These are phyloP conservation scores for Polychaeton citri DNA, from an alignment of 2,329 filamentous ascomycete genomes.

Conservation along the genomic window DNA sequence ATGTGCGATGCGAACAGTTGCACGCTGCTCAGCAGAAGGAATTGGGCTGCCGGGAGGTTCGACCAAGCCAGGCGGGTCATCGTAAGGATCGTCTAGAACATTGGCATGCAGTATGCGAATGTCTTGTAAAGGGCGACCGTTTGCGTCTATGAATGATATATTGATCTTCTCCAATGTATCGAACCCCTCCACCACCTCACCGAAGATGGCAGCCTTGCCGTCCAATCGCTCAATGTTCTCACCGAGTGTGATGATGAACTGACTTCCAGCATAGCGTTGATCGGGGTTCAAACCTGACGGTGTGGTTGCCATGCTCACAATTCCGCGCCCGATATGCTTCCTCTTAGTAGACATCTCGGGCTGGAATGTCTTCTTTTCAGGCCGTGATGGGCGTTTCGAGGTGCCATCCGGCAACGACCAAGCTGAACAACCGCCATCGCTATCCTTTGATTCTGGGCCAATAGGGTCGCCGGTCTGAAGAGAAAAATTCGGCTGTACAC, in stretches of 20 bases:
- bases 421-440: slow-evolving; percentile 85
- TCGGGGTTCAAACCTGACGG: slow-evolving; percentile 65
- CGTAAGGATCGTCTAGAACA: slow-evolving; percentile 80
- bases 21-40: slow-evolving; percentile 72
- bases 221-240: slow-evolving; percentile 84
- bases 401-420: slow-evolving; percentile 66
- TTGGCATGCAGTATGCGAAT: slow-evolving; percentile 90
- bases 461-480: slow-evolving; percentile 94
- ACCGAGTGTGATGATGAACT: slow-evolving; percentile 86
- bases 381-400: slow-evolving; percentile 49
- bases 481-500: slow-evolving; percentile 86
- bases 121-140: slow-evolving; percentile 78
- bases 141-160: slow-evolving; percentile 70
- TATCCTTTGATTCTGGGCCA: slow-evolving; percentile 68
- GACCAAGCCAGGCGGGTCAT: slow-evolving; percentile 62
- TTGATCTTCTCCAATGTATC: slow-evolving; percentile 92
- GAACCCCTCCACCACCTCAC: slow-evolving; percentile 90
- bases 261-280: slow-evolving; percentile 68
- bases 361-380: slow-evolving; percentile 41
- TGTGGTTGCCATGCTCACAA: slow-evolving; percentile 94
- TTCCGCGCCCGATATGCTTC: slow-evolving; percentile 79
- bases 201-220: slow-evolving; percentile 88
- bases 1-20: slow-evolving; percentile 81
- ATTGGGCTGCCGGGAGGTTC: slow-evolving; percentile 69
- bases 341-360: slow-evolving; percentile 77